A percentile compares a stretch with the other conserved stretches of the same genome.
Evolutionary conservation across 2,329 filamentous ascomycete species (phyloP).

Genomic region (Fusarium pilosicola): DNA sequence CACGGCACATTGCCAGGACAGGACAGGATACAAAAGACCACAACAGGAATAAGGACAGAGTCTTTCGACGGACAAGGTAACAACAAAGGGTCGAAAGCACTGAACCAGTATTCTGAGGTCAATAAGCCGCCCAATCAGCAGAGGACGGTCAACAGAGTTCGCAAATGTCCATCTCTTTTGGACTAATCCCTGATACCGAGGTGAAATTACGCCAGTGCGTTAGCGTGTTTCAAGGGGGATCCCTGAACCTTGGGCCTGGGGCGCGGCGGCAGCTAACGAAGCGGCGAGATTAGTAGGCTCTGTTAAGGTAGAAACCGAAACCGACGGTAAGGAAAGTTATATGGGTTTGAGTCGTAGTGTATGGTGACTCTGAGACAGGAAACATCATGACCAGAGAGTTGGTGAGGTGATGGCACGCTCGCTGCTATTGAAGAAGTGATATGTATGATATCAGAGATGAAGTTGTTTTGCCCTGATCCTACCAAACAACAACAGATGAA

Average conservation of each 20-base stretch:
- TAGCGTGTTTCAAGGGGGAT: constrained; percentile 66
- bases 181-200: constrained; percentile 56
- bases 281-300: constrained; percentile 32
- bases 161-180: constrained; percentile 32
- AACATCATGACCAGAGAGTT: background rate
- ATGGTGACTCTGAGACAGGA: background rate
- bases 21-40: background rate
- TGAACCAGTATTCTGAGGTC: constrained; percentile 12
- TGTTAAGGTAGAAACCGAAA: constrained; percentile 28
- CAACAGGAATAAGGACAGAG: constrained; percentile 9
- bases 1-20: constrained; percentile 18
- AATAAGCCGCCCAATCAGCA: constrained; percentile 27
- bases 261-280: constrained; percentile 39
- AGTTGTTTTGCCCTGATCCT: background rate
- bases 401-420: background rate
- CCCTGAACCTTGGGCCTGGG: constrained; percentile 39
- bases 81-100: constrained; percentile 23
- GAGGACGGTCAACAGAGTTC: constrained; percentile 3
- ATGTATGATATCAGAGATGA: background rate
- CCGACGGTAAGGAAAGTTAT: constrained; percentile 11
- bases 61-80: constrained; percentile 15
- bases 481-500: constrained; percentile 7
- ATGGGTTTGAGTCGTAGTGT: background rate
- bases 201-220: constrained; percentile 59
- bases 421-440: background rate